Conservation (phyloP, 2,329 filamentous ascomycete species). For the Phialocephala sp. region DNA sequence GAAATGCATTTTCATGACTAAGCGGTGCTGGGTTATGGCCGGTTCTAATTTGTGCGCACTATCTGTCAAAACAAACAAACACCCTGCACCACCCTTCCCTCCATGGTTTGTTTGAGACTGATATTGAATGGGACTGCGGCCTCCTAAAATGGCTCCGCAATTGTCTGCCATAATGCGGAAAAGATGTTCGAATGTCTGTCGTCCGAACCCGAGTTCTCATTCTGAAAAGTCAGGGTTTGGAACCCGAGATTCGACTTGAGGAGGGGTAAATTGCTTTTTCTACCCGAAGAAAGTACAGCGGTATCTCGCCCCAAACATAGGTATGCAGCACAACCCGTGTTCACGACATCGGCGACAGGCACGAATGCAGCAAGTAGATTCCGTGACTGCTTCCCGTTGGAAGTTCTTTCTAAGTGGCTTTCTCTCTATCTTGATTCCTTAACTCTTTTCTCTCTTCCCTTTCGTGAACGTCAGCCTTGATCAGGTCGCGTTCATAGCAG, state of each 20-base stretch:
- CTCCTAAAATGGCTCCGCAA: no score
- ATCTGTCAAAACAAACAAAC: no score
- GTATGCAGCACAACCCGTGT: not conserved
- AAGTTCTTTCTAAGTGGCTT: not conserved
- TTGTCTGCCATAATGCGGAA: no score
- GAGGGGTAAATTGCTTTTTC: slow-evolving; percentile 8
- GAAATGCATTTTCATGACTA: not conserved
- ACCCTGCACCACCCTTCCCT: no score
- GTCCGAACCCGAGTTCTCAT: no score
- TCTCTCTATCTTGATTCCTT: not conserved
- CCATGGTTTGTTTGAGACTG: no score
- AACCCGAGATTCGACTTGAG: not conserved
- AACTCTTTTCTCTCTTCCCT: not conserved
- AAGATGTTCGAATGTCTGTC: no score
- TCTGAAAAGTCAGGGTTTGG: no score
- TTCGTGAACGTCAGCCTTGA: not conserved
- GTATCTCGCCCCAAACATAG: not conserved
- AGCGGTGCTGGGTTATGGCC: not conserved
- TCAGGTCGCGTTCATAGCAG: not conserved
- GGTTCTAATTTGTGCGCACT: no score
- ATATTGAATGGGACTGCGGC: no score
- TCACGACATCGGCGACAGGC: not conserved
- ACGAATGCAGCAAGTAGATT: not conserved
- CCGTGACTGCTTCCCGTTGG: not conserved
- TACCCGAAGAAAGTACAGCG: not conserved